Evolutionary conservation across 202 grass and related monocot species (phyloP).

Genomic region (Carex arenaria): DNA sequence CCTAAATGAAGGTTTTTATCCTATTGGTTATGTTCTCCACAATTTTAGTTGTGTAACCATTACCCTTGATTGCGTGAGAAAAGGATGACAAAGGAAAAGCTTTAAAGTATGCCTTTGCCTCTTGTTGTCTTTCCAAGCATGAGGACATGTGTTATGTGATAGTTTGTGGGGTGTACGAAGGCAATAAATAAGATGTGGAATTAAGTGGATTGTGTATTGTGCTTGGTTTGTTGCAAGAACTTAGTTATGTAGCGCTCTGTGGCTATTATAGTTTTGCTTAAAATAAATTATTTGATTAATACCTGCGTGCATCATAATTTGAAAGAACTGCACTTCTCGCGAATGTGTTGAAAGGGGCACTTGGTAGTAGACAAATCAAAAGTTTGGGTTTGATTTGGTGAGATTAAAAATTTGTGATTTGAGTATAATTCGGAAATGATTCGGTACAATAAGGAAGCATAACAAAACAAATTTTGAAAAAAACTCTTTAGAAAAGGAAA

Average conservation of each 20-base stretch:
- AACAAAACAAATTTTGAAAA: too few relatives aligned
- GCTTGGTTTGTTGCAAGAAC: conserved; percentile 9
- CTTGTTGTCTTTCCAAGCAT: conserved; percentile 1
- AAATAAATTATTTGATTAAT: neutral
- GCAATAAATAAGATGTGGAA: conserved; percentile 17
- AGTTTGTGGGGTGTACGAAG: neutral
- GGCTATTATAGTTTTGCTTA: neutral
- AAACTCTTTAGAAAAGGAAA: too few relatives aligned
- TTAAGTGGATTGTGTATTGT: neutral
- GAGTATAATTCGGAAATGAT: too few relatives aligned
- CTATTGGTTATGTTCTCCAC: neutral
- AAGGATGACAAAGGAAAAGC: neutral
- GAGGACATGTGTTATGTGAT: conserved; percentile 10
- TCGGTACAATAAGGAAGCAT: too few relatives aligned
- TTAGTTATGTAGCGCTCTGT: neutral
- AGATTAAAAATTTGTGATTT: too few relatives aligned
- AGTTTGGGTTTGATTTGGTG: too few relatives aligned
- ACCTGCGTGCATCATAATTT: neutral
- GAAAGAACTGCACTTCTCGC: neutral
- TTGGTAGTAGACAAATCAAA: too few relatives aligned
- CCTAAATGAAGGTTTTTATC: neutral
- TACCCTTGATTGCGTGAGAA: conserved; percentile 11
- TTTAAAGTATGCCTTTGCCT: neutral
- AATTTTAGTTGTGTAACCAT: conserved; percentile 8
- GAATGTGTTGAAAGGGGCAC: neutral